Evolutionary conservation across 306 rosid species (phyloP), one percentile per base, ranked within the genome.

Genomic region (Castanospermum australe): DNA sequence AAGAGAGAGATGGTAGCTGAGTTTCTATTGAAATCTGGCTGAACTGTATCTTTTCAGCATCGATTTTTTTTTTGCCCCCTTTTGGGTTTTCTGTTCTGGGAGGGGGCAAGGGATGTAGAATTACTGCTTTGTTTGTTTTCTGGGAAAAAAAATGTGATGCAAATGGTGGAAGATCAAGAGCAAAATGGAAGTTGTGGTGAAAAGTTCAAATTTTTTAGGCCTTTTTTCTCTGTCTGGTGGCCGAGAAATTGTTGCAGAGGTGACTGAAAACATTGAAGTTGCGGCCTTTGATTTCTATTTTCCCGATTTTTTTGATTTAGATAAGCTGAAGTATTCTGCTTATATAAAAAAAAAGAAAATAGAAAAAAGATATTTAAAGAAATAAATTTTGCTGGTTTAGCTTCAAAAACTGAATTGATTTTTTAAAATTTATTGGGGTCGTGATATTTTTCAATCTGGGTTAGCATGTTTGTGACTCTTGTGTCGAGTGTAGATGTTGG

Each of bases 131-230:
- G 77, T 71, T 71, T 64, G 71, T 66, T 67, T 51, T 52, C 67
- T 59, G 60, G n/a, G n/a, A n/a, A n/a, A n/a, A 47, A 81, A 50
- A 65, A 69, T 36, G 81, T 67, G 30, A 42, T 47, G 17, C 18
- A 21, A 71, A 30, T 41, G 18, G 15, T 39, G 45, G 44, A 73
- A 30, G 60, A 35, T 76, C 15, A 7, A 5, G 60, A 47, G 48
- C 18, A 33, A 33, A 24, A 38, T 38, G 73, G 75, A 52, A 22
- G 25, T 30, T 51, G 3, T 66, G 42, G 6, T n/a, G 44, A 38
- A 77, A 18, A 9, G 32, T 17, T 61, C 28, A 17, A 9, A 59
- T 59, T 9, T 10, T 74, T 10, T 42, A 20, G 20, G 52, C 35
- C 28, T 52, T 36, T 21, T 32, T 6, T n/a, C 5, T 35, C 24